phyloP scores from a whole-genome alignment of 805 yeast species.

The Suhomyces pyralidae region DNA sequence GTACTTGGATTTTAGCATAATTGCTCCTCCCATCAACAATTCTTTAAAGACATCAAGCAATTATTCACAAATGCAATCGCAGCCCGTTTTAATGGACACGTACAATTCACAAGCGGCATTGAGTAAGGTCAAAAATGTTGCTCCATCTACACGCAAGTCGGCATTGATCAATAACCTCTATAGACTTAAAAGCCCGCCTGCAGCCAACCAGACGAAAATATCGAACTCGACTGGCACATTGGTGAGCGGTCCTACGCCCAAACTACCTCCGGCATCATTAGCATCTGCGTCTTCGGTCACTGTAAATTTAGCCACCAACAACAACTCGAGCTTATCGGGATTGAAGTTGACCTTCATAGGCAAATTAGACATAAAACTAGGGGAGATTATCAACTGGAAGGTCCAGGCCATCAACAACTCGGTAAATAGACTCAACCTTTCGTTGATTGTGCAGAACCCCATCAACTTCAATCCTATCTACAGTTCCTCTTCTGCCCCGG shows the following conservation, averaged over 20 bases:
- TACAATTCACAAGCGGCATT: not conserved
- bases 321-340: conserved; percentile 34
- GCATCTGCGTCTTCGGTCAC: conserved; percentile 31
- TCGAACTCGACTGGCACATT: conserved; percentile 3
- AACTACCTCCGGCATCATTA: not conserved
- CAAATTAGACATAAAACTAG: conserved; percentile 55
- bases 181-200: conserved; percentile 14
- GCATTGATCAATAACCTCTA: conserved; percentile 20
- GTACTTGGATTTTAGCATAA: conserved; percentile 32
- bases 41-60: conserved; percentile 27
- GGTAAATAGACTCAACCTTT: conserved; percentile 46
- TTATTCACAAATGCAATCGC: conserved; percentile 22
- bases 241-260: not conserved
- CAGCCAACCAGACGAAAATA: not conserved
- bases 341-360: conserved; percentile 59
- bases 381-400: conserved; percentile 59
- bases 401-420: conserved; percentile 65
- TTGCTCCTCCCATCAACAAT: conserved; percentile 39
- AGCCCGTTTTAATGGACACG: conserved; percentile 3
- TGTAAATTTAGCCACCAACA: conserved; percentile 32
- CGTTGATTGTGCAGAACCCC: conserved; percentile 39
- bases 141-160: conserved; percentile 14
- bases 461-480: conserved; percentile 23
- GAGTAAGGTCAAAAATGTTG: not conserved
- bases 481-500: conserved; percentile 6